phyloP scores from a whole-genome alignment of 2,329 filamentous ascomycete species.

The Xylaria sp. region DNA sequence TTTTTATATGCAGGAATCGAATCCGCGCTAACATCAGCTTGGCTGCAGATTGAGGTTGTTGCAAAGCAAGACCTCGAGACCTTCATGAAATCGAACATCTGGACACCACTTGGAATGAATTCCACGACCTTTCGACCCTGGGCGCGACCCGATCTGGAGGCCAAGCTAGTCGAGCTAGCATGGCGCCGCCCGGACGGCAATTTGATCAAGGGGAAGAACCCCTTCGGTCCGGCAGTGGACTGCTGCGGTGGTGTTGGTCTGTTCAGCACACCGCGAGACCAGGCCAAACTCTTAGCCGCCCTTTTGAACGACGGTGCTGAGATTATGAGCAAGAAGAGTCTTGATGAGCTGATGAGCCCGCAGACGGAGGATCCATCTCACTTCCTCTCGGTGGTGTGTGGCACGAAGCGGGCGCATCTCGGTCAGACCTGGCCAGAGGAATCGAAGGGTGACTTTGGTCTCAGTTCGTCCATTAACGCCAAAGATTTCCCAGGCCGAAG shows the following conservation, averaged over 20 bases:
- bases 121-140: conserved; percentile 20
- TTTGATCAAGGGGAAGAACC: conserved; percentile 6
- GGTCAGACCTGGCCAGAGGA: conserved; percentile 14
- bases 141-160: conserved; percentile 16
- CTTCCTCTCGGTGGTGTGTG: conserved; percentile 8
- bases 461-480: conserved; percentile 21
- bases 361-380: conserved; percentile 19
- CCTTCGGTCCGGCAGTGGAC: conserved; percentile 16
- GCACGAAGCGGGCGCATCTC: conserved; percentile 17
- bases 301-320: conserved; percentile 1
- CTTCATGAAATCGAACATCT: conserved; percentile 21
- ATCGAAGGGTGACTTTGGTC: conserved; percentile 14
- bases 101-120: conserved; percentile 12
- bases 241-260: conserved; percentile 24
- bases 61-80: conserved; percentile 19
- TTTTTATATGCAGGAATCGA: neutral
- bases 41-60: conserved; percentile 14
- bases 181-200: neutral
- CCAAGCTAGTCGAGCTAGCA: conserved; percentile 5
- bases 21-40: neutral
- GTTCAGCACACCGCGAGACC: conserved; percentile 17
- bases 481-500: conserved; percentile 17
- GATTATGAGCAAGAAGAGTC: conserved; percentile 1
- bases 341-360: conserved; percentile 11
- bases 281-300: conserved; percentile 10